Evolutionary conservation across 1,284 basidiomycete species (phyloP).

Genomic region (Ustilago sp.): DNA sequence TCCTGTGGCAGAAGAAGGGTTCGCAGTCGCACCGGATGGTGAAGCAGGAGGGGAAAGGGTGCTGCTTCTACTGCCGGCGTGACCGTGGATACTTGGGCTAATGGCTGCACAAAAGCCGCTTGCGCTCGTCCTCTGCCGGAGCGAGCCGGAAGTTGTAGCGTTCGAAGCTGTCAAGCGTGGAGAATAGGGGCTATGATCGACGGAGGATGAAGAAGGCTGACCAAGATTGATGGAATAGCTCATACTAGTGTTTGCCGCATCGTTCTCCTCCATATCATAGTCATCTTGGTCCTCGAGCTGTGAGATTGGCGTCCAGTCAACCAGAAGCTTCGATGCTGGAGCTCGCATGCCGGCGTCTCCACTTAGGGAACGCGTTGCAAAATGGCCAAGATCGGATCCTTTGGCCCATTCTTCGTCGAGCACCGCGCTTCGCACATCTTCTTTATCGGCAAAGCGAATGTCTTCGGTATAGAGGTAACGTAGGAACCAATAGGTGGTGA

Average conservation of each 20-base stretch:
- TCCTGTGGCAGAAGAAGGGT: background rate
- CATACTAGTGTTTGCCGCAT: constrained; percentile 8
- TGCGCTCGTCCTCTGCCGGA: constrained; percentile 33
- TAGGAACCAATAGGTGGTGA: constrained; percentile 84
- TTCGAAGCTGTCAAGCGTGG: constrained; percentile 8
- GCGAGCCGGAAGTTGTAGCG: constrained; percentile 30
- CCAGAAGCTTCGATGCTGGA: constrained; percentile 12
- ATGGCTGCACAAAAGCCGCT: constrained; percentile 5
- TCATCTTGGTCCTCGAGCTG: constrained; percentile 32
- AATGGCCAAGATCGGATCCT: constrained; percentile 24
- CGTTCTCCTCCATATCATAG: constrained; percentile 20
- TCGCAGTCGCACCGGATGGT: constrained; percentile 1
- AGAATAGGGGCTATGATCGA: constrained; percentile 21
- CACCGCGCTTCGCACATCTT: constrained; percentile 60
- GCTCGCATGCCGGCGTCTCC: constrained; percentile 3
- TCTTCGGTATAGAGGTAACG: constrained; percentile 82
- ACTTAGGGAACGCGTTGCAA: constrained; percentile 5
- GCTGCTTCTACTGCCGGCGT: constrained; percentile 4
- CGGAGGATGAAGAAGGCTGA: background rate
- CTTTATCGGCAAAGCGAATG: constrained; percentile 64
- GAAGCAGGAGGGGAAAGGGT: constrained; percentile 27
- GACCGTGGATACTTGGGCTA: background rate
- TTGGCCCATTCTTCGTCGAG: constrained; percentile 63
- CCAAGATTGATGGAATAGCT: constrained; percentile 12
- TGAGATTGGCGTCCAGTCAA: constrained; percentile 38